Conservation (phyloP, 495 filamentous ascomycete species). For the Penicillium bovifimosum region DNA sequence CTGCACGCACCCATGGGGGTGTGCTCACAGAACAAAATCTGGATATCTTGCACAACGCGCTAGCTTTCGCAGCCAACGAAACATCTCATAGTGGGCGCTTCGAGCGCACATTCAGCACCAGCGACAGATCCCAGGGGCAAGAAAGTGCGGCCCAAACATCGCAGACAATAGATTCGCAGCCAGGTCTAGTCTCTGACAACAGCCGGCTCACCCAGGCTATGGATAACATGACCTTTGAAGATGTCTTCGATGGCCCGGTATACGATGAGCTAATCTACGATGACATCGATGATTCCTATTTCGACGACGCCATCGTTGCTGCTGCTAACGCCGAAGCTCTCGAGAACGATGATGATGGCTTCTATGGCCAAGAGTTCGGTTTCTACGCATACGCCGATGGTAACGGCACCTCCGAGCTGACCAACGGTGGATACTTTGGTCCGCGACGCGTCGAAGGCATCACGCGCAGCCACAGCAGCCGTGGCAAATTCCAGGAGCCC, state of each 20-base stretch:
- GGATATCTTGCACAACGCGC: slow-evolving; percentile 71
- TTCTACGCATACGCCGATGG: slow-evolving; percentile 75
- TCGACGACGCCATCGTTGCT: slow-evolving; percentile 86
- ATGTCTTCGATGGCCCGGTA: slow-evolving; percentile 50
- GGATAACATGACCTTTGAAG: slow-evolving; percentile 32
- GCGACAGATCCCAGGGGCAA: slow-evolving; percentile 33
- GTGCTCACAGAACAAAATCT: slow-evolving; percentile 55
- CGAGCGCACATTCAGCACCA: slow-evolving; percentile 46
- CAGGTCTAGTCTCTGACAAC: slow-evolving; percentile 44
- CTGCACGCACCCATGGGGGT: slow-evolving; percentile 32
- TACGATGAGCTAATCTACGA: slow-evolving; percentile 51
- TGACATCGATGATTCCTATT: slow-evolving; percentile 57
- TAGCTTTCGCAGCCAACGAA: slow-evolving; percentile 70
- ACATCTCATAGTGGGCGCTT: slow-evolving; percentile 68
- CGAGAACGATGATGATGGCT: slow-evolving; percentile 84
- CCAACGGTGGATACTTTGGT: slow-evolving; percentile 89
- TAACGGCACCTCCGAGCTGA: slow-evolving; percentile 46
- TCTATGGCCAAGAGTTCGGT: slow-evolving; percentile 96
- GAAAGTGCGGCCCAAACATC: slow-evolving; percentile 29
- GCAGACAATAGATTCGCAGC: slow-evolving; percentile 43
- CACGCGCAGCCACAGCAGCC: slow-evolving; percentile 60
- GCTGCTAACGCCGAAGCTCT: slow-evolving; percentile 91
- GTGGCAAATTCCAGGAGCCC: slow-evolving; percentile 72
- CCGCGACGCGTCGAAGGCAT: slow-evolving; percentile 57
- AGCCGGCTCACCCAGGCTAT: slow-evolving; percentile 39